Base-by-base conservation (phyloP, 768 basidiomycete genomes). In the Suillus fuscotomentosus region DNA sequence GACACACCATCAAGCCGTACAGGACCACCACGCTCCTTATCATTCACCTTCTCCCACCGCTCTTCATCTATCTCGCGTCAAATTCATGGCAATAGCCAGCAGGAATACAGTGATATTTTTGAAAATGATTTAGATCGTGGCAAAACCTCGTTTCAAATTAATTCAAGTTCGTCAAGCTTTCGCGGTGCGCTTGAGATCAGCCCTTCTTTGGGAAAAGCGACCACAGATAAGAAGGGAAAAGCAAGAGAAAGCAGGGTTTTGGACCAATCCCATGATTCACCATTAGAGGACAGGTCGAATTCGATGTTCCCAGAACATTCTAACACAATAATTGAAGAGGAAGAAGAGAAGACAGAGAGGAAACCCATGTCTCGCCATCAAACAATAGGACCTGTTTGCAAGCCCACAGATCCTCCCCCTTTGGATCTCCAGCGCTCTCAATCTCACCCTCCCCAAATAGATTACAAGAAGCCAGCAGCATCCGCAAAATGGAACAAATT, bases 21-120 rank as follows among this genome's bases (percentile, higher is more conserved):
- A 5, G 91, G 90, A 14, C 89, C 90, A 39, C 91, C 90, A 5
- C 83, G 90, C 47, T 89, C 90, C 0, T 78, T 91, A 34, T 89
- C 89, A 3, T 89, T 85, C 71, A 83, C 83, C 36, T 88, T 88
- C 69, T 81, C 86, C 9, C 75, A 83, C 39, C 79, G 72, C 22
- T 82, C 86, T 1, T 74, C 76, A 9, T 45, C 68, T 13, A 60
- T 66, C 76, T 81, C 34, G 70, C 70, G 50, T 63, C 69, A 51
- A 66, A 55, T 76, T 3, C 71, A 69, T 11, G 64, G 70, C 34
- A 72, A 72, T 43, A 70, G 69, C 60, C 73, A 69, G 31, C 72
- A 67, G 53, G 69, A 77, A 51, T 73, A 71, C 36, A 71, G 68
- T 20, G 67, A 69, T 3, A 47, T 68, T 41, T 75, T 74, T 39